phyloP scores from a whole-genome alignment of 495 filamentous ascomycete genomes.

The Xylaria sp. region DNA sequence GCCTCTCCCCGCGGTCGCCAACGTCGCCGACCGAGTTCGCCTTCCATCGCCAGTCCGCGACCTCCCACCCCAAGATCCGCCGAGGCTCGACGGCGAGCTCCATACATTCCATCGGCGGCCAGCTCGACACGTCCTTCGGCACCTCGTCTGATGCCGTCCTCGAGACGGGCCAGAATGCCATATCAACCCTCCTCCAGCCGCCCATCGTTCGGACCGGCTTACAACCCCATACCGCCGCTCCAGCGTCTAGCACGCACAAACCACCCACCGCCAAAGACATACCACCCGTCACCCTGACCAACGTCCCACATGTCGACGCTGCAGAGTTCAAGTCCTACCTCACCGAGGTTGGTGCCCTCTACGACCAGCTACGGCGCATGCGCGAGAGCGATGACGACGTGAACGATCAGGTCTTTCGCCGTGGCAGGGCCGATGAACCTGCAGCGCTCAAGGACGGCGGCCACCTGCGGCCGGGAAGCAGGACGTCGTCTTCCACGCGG shows the following conservation, averaged over 20 bases:
- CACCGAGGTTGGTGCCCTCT: slow-evolving; percentile 77
- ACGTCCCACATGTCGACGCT: slow-evolving; percentile 81
- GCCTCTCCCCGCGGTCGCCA: slow-evolving; percentile 62
- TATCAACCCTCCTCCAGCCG: slow-evolving; percentile 89
- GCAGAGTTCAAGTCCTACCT: slow-evolving; percentile 85
- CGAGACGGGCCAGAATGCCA: slow-evolving; percentile 87
- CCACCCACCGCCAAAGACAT: slow-evolving; percentile 92
- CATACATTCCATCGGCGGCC: slow-evolving; percentile 63
- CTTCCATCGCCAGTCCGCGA: slow-evolving; percentile 52
- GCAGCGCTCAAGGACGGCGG: slow-evolving; percentile 55
- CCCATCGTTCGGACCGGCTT: slow-evolving; percentile 90
- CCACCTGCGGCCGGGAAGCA: slow-evolving; percentile 49
- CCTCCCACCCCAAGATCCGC: slow-evolving; percentile 46
- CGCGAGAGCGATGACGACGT: slow-evolving; percentile 71
- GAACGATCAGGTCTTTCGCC: slow-evolving; percentile 49
- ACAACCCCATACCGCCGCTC: slow-evolving; percentile 71
- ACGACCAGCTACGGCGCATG: slow-evolving; percentile 81
- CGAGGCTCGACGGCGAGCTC: slow-evolving; percentile 89
- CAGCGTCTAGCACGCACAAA: slow-evolving; percentile 72
- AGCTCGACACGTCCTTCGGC: slow-evolving; percentile 68
- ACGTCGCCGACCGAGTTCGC: slow-evolving; percentile 65
- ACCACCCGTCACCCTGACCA: slow-evolving; percentile 89
- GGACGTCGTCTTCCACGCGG: slow-evolving; percentile 48
- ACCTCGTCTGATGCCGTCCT: slow-evolving; percentile 66
- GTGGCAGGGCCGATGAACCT: slow-evolving; percentile 58